These are phyloP conservation scores for Lachnellula suecica DNA, from an alignment of 2,329 filamentous ascomycete genomes.

Conservation along the genomic window DNA sequence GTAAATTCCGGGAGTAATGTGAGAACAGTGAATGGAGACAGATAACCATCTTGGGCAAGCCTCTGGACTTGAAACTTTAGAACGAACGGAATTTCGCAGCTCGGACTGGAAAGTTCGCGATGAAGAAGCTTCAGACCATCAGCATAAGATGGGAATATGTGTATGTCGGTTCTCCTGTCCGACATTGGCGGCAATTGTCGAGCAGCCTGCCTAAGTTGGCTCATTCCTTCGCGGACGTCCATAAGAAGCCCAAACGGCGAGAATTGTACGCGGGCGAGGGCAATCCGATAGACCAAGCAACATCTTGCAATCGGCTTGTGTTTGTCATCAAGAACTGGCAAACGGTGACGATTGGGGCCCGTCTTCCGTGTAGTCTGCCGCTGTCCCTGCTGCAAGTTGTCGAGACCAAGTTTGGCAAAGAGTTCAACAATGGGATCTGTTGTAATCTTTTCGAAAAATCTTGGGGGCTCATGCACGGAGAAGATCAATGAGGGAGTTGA, in stretches of 20 bases:
- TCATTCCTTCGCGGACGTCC: slow-evolving; percentile 26
- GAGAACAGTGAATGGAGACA: slow-evolving; percentile 54
- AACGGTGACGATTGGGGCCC: slow-evolving; percentile 20
- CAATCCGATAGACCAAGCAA: slow-evolving; percentile 51
- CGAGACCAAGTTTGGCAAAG: slow-evolving; percentile 8
- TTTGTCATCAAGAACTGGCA: slow-evolving; percentile 35
- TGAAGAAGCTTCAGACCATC: slow-evolving; percentile 20
- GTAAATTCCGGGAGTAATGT: slow-evolving; percentile 43
- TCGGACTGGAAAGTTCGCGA: slow-evolving; percentile 21
- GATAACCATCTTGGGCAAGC: slow-evolving; percentile 61
- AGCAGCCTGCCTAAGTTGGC: slow-evolving; percentile 25
- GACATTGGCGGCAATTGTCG: slow-evolving; percentile 34
- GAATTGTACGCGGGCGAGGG: slow-evolving; percentile 14
- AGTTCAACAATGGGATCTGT: slow-evolving; percentile 3
- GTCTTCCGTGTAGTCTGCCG: not conserved
- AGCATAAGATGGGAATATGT: slow-evolving; percentile 9
- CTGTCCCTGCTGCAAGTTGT: not conserved
- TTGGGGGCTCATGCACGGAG: slow-evolving; percentile 51
- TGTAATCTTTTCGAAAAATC: slow-evolving; percentile 41
- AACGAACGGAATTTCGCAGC: slow-evolving; percentile 45
- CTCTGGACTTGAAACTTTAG: slow-evolving; percentile 63
- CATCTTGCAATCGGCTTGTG: slow-evolving; percentile 41
- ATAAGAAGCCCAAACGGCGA: slow-evolving; percentile 16
- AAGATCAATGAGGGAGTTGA: slow-evolving; percentile 43
- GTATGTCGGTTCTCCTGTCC: slow-evolving; percentile 16